These are phyloP conservation scores for Bacterosira constricta DNA, from an alignment of 108 stramenopile species.

Conservation along the genomic window DNA sequence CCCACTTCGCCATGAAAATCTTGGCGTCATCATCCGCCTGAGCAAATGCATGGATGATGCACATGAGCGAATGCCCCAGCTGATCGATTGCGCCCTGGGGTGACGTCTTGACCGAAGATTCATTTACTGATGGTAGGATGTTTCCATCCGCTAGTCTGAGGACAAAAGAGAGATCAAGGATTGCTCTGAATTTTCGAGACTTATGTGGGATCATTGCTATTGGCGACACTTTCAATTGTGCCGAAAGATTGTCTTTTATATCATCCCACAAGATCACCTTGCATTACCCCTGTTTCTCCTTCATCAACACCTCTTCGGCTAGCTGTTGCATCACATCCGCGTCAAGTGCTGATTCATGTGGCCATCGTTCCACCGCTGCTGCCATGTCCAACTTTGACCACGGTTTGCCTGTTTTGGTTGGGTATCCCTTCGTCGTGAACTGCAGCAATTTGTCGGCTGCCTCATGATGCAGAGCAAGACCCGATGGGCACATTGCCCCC, in stretches of 20 bases:
- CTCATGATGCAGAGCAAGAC: conserved; percentile 14
- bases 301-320: not conserved
- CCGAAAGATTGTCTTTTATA: conserved; percentile 6
- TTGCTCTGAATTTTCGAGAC: conserved; percentile 1
- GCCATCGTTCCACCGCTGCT: conserved; percentile 23
- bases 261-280: conserved; percentile 15
- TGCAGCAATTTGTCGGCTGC: conserved; percentile 1
- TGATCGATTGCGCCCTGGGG: conserved; percentile 7
- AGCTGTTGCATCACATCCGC: conserved; percentile 12
- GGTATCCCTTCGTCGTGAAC: conserved; percentile 16
- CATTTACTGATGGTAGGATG: conserved; percentile 6
- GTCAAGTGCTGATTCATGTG: conserved; percentile 17
- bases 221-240: conserved; percentile 16
- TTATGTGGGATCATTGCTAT: conserved; percentile 25
- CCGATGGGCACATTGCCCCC: conserved; percentile 24
- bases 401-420: too few relatives aligned
- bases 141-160: conserved; percentile 7
- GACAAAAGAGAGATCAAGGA: conserved; percentile 12
- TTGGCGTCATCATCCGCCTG: not conserved
- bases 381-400: conserved; percentile 13
- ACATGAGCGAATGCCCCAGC: conserved; percentile 8
- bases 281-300: conserved; percentile 1
- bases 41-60: conserved; percentile 15
- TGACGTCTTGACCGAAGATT: not conserved
- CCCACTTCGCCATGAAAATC: too few relatives aligned